Evolutionary conservation across 371 early-diverging fungal species (phyloP), one percentile per base, ranked within the genome.

Genomic region (Rhizopus arrhizus): DNA sequence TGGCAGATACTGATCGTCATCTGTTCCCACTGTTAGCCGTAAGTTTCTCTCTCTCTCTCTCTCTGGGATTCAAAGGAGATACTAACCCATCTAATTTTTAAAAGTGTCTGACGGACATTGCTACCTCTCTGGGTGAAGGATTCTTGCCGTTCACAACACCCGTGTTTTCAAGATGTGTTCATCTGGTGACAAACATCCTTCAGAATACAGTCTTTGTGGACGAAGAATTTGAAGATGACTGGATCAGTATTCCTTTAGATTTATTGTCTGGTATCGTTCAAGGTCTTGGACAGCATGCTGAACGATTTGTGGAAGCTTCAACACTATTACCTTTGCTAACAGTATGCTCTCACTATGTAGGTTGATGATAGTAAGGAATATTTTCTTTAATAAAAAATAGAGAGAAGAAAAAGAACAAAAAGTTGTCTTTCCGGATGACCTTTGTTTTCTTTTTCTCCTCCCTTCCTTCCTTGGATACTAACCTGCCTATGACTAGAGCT

Each of bases 1-100:
- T 95, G 45, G 65, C 80, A 45, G 91, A 95, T 59, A 87, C 91
- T 28, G 92, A 94, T 75, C 82, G 85, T 31, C 91, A 91, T 61
- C 81, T 96, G 60, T 95, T 96, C 73, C 93, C 96, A 12, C 78
- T 98, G 51, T 85, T 95, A n/a, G 94, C 94, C 79, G 90, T 88
- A 82, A 65, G 38, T 31, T 10, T 31, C 7, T 15, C 47, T 32
- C n/a, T n/a, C n/a, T 53, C 8, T 43, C 41, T 12, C 52, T 45
- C 34, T 56, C 15, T 10, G 32, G 0, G 16, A 46, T 3, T 33
- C 12, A 15, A 16, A 29, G 33, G n/a, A 58, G 43, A 45, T 32
- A 45, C 2, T 13, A 32, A 46, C 9, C 6, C 36, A 28, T 51
- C 31, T 31, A 38, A 58, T 40, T 40, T 15, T 34, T 4, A 35